Base-by-base conservation (phyloP, 768 basidiomycete genomes). In the Lentinula sp. region DNA sequence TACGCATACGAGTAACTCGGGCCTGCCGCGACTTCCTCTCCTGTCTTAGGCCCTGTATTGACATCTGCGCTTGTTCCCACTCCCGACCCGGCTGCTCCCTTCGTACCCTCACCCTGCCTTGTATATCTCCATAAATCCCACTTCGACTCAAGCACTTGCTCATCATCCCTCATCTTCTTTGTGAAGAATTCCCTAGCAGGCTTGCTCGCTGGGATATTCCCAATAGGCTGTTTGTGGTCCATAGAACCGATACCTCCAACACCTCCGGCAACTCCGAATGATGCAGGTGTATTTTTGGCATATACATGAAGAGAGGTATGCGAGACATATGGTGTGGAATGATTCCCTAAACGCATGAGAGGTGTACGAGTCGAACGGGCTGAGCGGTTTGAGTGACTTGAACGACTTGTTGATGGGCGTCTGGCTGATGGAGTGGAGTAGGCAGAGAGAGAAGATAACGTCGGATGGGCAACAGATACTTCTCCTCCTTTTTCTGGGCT, bases 301-400 rank as follows among this genome's bases (percentile, higher is more conserved):
- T 31, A 35, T 1, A 32, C 34, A 11, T 31, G 54, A 40, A 43
- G 35, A 40, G 37, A 40, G 10, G 50, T 51, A 51, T 34, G 77
- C 49, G 78, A 73, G 48, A 90, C 71, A 66, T 88, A 83, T 2
- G 88, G 87, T n/a, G 83, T 81, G 0, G 88, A 89, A 59, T 84
- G 80, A 66, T 89, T 89, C 18, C 86, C 85, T 37, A 86, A 75
- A 54, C 79, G 82, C 85, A 84, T 88, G 40, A 88, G 68, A 70
- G 35, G 82, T 73, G 48, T 76, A 74, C 39, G 75, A 61, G 49
- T 42, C 15, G 31, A 35, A 62, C 9, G 67, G 18, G 21, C 67
- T 63, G 37, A 40, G 48, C 18, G 40, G 13, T 31, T 18, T 15
- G 53, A 35, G 53, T 35, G 18, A n/a, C 9, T 34, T 15, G 35